Evolutionary conservation across 2,329 filamentous ascomycete species (phyloP).

Genomic region (Colletotrichum sp.): DNA sequence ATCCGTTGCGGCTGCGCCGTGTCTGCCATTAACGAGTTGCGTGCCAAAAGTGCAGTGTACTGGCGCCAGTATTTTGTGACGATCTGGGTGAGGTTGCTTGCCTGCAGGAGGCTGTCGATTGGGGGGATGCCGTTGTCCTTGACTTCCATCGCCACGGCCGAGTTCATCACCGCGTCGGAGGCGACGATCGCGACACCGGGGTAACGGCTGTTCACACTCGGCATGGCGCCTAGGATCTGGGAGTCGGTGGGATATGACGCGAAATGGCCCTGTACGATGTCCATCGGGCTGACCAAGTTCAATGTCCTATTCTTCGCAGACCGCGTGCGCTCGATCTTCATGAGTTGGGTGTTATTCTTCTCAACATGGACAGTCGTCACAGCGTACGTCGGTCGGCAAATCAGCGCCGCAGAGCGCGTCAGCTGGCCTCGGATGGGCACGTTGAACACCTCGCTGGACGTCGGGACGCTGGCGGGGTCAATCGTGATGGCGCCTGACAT

Average conservation of each 20-base stretch:
- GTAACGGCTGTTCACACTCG: constrained; percentile 24
- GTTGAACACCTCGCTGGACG: not conserved
- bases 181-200: constrained; percentile 28
- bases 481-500: constrained; percentile 25
- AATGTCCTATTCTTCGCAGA: constrained; percentile 15
- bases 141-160: constrained; percentile 32
- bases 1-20: constrained; percentile 4
- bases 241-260: constrained; percentile 23
- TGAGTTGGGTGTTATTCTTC: constrained; percentile 25
- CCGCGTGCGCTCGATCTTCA: constrained; percentile 18
- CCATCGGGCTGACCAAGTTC: constrained; percentile 26
- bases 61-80: constrained; percentile 36
- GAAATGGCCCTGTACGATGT: constrained; percentile 29
- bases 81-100: constrained; percentile 27
- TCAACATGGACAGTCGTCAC: constrained; percentile 26
- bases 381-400: constrained; percentile 31
- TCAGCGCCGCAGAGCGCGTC: constrained; percentile 27
- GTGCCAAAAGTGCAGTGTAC: constrained; percentile 37
- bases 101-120: constrained; percentile 28
- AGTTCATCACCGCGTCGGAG: constrained; percentile 36
- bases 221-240: constrained; percentile 5
- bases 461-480: constrained; percentile 6
- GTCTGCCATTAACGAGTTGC: constrained; percentile 30
- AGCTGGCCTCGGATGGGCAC: constrained; percentile 24
- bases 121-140: constrained; percentile 23